Base-by-base conservation (phyloP, 805 yeast genomes). In the Saturnispora dispora region DNA sequence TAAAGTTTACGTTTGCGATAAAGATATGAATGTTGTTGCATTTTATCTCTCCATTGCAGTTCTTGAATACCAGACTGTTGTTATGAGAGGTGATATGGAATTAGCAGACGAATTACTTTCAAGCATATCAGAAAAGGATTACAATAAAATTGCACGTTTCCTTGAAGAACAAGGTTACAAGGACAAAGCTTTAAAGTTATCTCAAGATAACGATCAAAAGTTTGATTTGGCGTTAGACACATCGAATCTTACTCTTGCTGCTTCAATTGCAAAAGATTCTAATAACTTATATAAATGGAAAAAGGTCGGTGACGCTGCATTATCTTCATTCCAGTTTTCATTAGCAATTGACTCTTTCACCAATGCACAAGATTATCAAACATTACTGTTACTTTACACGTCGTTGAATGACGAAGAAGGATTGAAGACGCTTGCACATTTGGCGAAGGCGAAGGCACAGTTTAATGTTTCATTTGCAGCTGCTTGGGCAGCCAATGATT, bases 41-140 rank as follows among this genome's bases (percentile, higher is more conserved):
- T 89, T 90, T 74, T 81, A 76, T 62, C 76, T 93, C 48, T 87
- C 96, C 35, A 71, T 91, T 35, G 79, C 89, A 9, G 96, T 93
- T 4, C 76, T 93, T 57, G 98, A 91, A 72, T 90, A 89, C 71
- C 98, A 93, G 74, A 93, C 99, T 1, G 80, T 90, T 52, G 96
- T 91, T 3, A 76, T 91, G 69, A 83, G 99, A 65, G 97, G 97
- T 47, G 98, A 95, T 64, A 71, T 90, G 59, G 96, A 89, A 57
- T 85, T 81, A 57, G 88, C 95, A 7, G 82, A 79, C 52, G 78
- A 77, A 57, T 71, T 85, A 52, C 68, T 83, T 54, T 79, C 85
- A 22, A 78, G 74, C 48, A 77, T 82, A 56, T 84, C 82, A 56
- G 79, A 78, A 56, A 76, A 79, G 40, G 88, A 87, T 59, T 71